Evolutionary conservation across 371 early-diverging fungal genomes (phyloP), one percentile per base, ranked within the genome.

Genomic region (Saksenaea oblongispora): DNA sequence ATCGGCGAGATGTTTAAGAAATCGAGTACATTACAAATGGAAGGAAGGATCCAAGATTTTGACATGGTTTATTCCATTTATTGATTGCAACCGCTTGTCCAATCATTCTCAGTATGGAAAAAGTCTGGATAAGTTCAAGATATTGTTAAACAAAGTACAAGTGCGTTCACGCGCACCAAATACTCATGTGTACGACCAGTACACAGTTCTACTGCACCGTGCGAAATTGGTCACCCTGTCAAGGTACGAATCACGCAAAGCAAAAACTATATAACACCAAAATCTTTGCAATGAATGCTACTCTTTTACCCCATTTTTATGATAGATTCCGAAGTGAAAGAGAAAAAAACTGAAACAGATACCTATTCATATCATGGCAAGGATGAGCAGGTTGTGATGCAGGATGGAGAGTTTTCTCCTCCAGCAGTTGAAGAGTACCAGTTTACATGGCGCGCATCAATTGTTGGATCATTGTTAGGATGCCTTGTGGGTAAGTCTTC

Each of bases 391-490:
- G 51, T 47, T 10, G 10, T 47, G 10, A 22, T 54, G 11, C 34
- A 47, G 15, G 54, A 24, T 22, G 13, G 47, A 5, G 7, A 22
- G 10, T 24, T 34, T 13, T 10, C 18, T 17, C 28, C 61, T 14
- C 35, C 47, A 35, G 4, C 17, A 1, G 13, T 61, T 17, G 62
- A 69, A 41, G 61, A 64, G 56, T 26, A 60, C 5, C 72, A 75
- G 14, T 75, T 75, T 31, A 75, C 72, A 15, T 70, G 79, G 78
- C 82, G 87, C 8, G 78, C 89, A 10, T 68, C 78, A 27, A 66
- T 86, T 34, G 70, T 88, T 28, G 88, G 88, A 4, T 77, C 79
- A 11, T 42, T 88, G 3, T 63, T 88, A 9, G 88, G 88, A 41
- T 78, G 77, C 55, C 73, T 67, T 55, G 67, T 67, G 17, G 67